Conservation (phyloP, 2,329 filamentous ascomycete species). For the Lojkania enalia region DNA sequence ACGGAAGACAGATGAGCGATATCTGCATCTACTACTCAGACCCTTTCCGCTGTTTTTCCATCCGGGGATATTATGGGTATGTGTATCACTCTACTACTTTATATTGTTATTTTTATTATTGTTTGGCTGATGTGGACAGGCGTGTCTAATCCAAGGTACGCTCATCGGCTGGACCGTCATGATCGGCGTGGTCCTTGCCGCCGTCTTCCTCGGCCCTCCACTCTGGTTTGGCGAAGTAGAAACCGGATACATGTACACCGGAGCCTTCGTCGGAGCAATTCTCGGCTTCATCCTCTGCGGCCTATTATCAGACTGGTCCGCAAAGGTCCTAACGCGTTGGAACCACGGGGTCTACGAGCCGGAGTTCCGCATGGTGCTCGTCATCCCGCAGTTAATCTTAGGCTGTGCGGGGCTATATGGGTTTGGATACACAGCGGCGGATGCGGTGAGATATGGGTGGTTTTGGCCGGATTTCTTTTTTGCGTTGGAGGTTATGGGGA, state of each 20-base stretch:
- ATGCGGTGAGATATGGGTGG: constrained; percentile 68
- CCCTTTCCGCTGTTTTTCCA: constrained; percentile 84
- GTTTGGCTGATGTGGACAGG: constrained; percentile 25
- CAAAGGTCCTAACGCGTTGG: constrained; percentile 67
- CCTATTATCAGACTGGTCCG: constrained; percentile 71
- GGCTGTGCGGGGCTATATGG: constrained; percentile 80
- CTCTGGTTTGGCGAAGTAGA: constrained; percentile 82
- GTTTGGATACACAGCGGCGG: constrained; percentile 73
- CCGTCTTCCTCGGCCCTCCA: constrained; percentile 79
- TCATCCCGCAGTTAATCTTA: constrained; percentile 79
- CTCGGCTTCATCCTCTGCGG: constrained; percentile 78
- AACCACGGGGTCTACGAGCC: constrained; percentile 88
- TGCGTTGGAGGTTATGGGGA: constrained; percentile 79
- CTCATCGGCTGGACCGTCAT: constrained; percentile 97
- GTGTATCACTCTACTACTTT: constrained; percentile 7
- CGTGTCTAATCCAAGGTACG: constrained; percentile 78
- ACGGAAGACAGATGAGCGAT: constrained; percentile 76
- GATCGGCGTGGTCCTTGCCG: constrained; percentile 79
- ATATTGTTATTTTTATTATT: neutral
- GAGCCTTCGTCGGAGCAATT: constrained; percentile 81
- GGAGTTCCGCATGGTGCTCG: constrained; percentile 83
- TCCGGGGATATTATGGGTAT: constrained; percentile 77
- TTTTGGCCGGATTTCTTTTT: constrained; percentile 80
- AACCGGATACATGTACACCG: constrained; percentile 79
- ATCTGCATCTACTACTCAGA: constrained; percentile 66